Evolutionary conservation across 352 stramenopile species (phyloP), one percentile per base, ranked within the genome.

Genomic region (Phytophthora citrophthora): DNA sequence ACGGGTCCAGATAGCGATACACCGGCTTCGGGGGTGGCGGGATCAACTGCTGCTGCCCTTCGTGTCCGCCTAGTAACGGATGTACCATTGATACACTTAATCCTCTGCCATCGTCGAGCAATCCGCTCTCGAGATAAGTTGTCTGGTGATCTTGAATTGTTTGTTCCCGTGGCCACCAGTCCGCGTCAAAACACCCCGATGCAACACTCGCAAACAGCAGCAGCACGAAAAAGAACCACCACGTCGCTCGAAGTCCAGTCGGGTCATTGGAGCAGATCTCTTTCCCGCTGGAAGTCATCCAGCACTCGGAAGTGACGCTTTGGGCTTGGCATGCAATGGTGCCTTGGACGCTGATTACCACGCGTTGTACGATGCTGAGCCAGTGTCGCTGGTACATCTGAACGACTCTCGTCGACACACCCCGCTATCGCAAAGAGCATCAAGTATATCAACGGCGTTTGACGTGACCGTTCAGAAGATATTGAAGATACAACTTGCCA

Each of bases 181-280:
- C 16, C n/a, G 43, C 52, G 18, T 85, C 67, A 4, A 62, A 79
- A 41, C 72, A 84, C 9, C 76, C 69, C 5, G 77, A 53, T 41
- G 75, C 59, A 52, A 47, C 53, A 26, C 73, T 59, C 13, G 60
- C 58, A 54, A 87, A 59, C 23, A 90, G 41, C 41, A 90, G 64
- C 49, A 87, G 36, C 31, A 61, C 76, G 59, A 90, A 81, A 76
- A 84, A 92, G 64, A 90, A 79, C 83, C 83, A 92, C 77, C 79
- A 89, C 36, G 79, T 61, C 24, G 72, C 63, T 46, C 81, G 55
- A 66, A 81, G 80, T 9, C 71, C 77, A 6, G 72, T 50, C 10
- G 72, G 68, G 15, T 92, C 83, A 3, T 72, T 51, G 8, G 74
- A 66, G 47, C 83, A 92, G 60, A 92, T 74, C 56, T 86, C 72